Conservation (phyloP, 2,329 filamentous ascomycete species). For the Verticillium tricorpus region DNA sequence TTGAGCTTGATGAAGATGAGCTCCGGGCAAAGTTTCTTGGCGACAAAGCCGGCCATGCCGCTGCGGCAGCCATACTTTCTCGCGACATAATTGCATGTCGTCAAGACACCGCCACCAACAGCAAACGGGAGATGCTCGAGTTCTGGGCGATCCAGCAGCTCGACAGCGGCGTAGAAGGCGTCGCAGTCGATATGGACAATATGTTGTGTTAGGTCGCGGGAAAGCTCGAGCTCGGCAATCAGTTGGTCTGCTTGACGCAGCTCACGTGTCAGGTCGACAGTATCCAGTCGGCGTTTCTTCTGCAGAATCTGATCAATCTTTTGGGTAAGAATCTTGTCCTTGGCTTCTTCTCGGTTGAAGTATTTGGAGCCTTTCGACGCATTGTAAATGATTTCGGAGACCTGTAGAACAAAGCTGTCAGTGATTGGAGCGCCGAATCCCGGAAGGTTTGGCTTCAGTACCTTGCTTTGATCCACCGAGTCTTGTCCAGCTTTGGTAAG, state of each 20-base stretch:
- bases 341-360: constrained; percentile 84
- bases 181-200: constrained; percentile 95
- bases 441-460: constrained; percentile 21
- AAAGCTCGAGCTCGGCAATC: constrained; percentile 72
- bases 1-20: constrained; percentile 79
- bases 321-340: constrained; percentile 75
- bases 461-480: constrained; percentile 85
- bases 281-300: constrained; percentile 72
- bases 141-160: constrained; percentile 78
- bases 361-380: constrained; percentile 95
- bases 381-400: constrained; percentile 95
- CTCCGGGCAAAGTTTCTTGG: constrained; percentile 86
- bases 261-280: constrained; percentile 68
- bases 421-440: neutral
- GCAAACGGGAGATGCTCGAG: constrained; percentile 85
- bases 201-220: constrained; percentile 75
- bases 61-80: constrained; percentile 86
- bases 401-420: constrained; percentile 37
- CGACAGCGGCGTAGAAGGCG: constrained; percentile 94
- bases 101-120: constrained; percentile 67
- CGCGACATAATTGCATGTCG: constrained; percentile 80
- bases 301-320: constrained; percentile 79
- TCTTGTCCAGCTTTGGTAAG: constrained; percentile 93
- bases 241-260: constrained; percentile 74
- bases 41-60: constrained; percentile 95